Base-by-base conservation (phyloP, 345 rosid genomes). In the Dipteronia sinensis region DNA sequence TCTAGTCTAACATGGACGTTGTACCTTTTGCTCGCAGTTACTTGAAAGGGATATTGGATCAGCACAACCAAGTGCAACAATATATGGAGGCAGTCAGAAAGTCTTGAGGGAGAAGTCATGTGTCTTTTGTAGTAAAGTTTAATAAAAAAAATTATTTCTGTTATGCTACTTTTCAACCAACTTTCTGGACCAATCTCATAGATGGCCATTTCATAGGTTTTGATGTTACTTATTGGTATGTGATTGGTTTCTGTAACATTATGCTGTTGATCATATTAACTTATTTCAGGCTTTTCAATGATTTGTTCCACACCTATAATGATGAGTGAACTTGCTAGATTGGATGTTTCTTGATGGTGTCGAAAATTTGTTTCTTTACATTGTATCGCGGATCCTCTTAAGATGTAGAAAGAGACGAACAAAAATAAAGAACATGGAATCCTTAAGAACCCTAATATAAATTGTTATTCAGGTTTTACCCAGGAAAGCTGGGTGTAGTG, bases 41-140 rank as follows among this genome's bases (percentile, higher is more conserved):
- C 96, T 88, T 94, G 88, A 91, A 80, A 77, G 78, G 69, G 83
- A 65, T 65, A 47, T 83, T 73, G 79, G 78, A 67, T 85, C 29
- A 74, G 82, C 77, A 72, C 73, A 77, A 70, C 65, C 69, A n/a
- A 27, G 85, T 83, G 90, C 89, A 84, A 76, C 58, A 38, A 62
- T 29, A 68, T 74, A 44, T 74, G 69, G 85, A 85, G 71, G 83
- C 75, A 79, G 83, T 71, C 40, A 59, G 83, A 61, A 40, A 65
- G 42, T 70, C 59, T 19, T 73, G 46, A 67, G 77, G 81, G 77
- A 59, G 64, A 66, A 34, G 11, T 67, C 69, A 6, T 16, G 38
- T 9, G 42, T 44, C 82, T 75, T 70, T 53, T 53, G 68, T 75
- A 64, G 69, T 84, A 69, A 67, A 59, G 2, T 61, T 34, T 1